phyloP scores from a whole-genome alignment of 352 stramenopile species.

The Phytopythium cucurbitacearum region DNA sequence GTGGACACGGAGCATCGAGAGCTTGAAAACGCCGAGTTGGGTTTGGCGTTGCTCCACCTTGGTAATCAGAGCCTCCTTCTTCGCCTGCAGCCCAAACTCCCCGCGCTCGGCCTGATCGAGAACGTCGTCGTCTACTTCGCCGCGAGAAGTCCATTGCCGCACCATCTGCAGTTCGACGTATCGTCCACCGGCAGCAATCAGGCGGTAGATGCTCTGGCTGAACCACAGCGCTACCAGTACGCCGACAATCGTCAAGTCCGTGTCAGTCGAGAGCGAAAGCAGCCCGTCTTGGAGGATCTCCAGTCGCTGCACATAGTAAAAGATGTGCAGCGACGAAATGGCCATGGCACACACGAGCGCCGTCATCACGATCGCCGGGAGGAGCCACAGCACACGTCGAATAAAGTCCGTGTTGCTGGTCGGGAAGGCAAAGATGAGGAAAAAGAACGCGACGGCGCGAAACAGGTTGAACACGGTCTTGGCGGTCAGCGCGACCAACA shows the following conservation, averaged over 20 bases:
- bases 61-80: slow-evolving; percentile 44
- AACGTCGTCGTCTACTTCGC: slow-evolving; percentile 40
- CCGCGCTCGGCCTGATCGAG: slow-evolving; percentile 55
- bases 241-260: slow-evolving; percentile 33
- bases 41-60: slow-evolving; percentile 56
- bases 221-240: slow-evolving; percentile 44
- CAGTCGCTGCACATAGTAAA: slow-evolving; percentile 52
- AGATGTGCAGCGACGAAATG: slow-evolving; percentile 37
- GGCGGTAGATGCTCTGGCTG: slow-evolving; percentile 27
- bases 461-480: slow-evolving; percentile 64
- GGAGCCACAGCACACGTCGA: slow-evolving; percentile 28
- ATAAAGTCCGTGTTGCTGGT: slow-evolving; percentile 38
- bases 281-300: slow-evolving; percentile 25
- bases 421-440: slow-evolving; percentile 55
- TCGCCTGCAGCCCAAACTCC: slow-evolving; percentile 67
- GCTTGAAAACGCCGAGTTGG: slow-evolving; percentile 47
- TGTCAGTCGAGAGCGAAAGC: slow-evolving; percentile 24
- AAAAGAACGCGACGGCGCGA: slow-evolving; percentile 37
- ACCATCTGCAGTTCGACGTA: slow-evolving; percentile 36
- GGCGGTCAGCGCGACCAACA: slow-evolving; percentile 34
- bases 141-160: slow-evolving; percentile 25
- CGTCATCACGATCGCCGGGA: slow-evolving; percentile 35
- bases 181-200: slow-evolving; percentile 23
- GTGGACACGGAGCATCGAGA: slow-evolving; percentile 54
- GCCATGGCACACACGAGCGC: slow-evolving; percentile 36